Conservation (phyloP, 106 monocot species). For the Allium cepa region DNA sequence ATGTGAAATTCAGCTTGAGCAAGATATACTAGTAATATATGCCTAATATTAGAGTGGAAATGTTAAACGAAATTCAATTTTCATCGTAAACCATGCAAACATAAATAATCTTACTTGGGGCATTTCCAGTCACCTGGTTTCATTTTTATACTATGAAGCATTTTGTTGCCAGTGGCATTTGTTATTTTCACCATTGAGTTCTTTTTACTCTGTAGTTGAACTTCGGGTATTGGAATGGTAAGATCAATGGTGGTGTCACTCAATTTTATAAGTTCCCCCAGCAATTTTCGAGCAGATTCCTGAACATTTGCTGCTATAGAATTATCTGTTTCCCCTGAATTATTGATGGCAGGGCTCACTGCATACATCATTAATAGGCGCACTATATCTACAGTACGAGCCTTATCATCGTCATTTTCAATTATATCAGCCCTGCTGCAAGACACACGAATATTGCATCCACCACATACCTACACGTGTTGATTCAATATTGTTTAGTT, state of each 20-base stretch:
- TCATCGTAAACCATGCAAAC: too few species aligned
- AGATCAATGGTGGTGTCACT: conserved; percentile 79
- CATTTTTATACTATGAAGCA: conserved; percentile 55
- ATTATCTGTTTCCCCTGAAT: conserved; percentile 20
- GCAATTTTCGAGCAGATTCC: conserved; percentile 59
- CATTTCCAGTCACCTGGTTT: conserved; percentile 95
- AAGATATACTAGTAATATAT: too few species aligned
- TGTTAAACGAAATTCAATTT: too few species aligned
- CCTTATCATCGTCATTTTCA: conserved; percentile 41
- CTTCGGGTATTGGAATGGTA: conserved; percentile 31
- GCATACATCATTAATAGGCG: conserved; percentile 84
- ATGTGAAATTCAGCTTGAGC: too few species aligned
- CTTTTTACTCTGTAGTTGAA: conserved; percentile 11
- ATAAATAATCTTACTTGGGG: conserved; percentile 47
- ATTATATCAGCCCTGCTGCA: conserved; percentile 79
- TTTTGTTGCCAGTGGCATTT: not conserved
- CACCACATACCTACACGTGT: conserved; percentile 57
- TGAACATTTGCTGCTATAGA: conserved; percentile 34
- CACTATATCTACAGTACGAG: conserved; percentile 81
- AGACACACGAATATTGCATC: conserved; percentile 59
- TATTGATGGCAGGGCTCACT: conserved; percentile 24
- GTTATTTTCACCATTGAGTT: conserved; percentile 15
- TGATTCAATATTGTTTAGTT: too few species aligned
- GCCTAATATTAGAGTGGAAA: too few species aligned
- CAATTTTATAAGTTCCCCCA: conserved; percentile 53